Base-by-base conservation (phyloP, 495 filamentous ascomycete species). In the Aspergillus taichungensis region DNA sequence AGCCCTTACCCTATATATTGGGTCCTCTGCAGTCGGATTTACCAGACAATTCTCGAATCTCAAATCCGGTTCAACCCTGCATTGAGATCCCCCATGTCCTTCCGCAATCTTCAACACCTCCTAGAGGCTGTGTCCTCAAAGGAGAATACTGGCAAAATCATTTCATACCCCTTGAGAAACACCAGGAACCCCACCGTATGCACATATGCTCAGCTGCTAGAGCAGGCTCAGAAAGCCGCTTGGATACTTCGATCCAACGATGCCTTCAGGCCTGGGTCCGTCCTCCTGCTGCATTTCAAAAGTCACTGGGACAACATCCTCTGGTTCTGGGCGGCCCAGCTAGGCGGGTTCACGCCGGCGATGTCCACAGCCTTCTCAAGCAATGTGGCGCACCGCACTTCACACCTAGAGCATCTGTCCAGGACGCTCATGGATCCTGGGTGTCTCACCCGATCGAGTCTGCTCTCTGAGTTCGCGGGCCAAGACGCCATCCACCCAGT, bases 291-390 rank as follows among this genome's bases (percentile, higher is more conserved):
- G 12, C 42, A 44, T 37, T 44, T 44, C 33, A 44, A 30, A 6
- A 9, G 6, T n/a, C 42, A 35, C 18, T 35, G 31, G 31, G 42
- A 44, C 33, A 46, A 46, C 33, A 46, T 51, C 43, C 29, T 52
- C 3, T 74, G 57, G 62, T 66, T 72, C 43, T 74, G 67, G 68
- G 55, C 61, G 5, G 57, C 66, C 8, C 36, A 66, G 6, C 42
- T 56, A 8, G 64, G 64, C 9, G 58, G 59, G 6, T 57, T 51
- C 12, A 34, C 68, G 9, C 70, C 68, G 6, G 66, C 56, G 13
- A 51, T 69, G 12, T 68, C 67, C 2, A 56, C 61, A 1, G 59
- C 62, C 5, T 55, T 73, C 13, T 58, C 50, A 14, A 57, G 62
- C 12, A 55, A 64, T 44, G 28, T 45, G 0, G 48, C 55, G 3